Evolutionary conservation across 2,329 filamentous ascomycete genomes (phyloP), one percentile per base, ranked within the genome.

Genomic region (Cryoendolithus antarcticus): DNA sequence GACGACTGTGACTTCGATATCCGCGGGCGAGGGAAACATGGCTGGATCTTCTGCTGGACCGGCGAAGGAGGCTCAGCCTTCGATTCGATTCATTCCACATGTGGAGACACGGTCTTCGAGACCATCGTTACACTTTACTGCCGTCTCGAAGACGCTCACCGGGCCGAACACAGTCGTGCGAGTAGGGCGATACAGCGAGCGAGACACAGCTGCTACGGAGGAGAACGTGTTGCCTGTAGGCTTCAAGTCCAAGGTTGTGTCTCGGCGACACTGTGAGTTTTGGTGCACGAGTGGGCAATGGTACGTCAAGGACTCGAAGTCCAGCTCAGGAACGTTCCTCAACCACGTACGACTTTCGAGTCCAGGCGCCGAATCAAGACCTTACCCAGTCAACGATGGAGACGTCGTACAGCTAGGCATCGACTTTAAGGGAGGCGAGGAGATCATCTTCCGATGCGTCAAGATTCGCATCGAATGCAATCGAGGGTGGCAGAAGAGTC

Each of bases 171-270:
- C 86, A 49, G 67, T 84, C 19, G 91, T 98, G 48, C 81, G 83
- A 37, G 88, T 98, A 9, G 91, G 91, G 9, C 77, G 91, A 37
- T 96, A 95, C 60, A 94, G 86, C 1, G 91, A 98, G 59, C 76
- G 89, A 40, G 91, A 96, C 61, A 83, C 77, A 37, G 77, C 81
- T 1, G 72, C 72, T 19, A 66, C 79, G 19, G 74, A 80, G 6
- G 70, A 76, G 34, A 70, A 76, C 34, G 84, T 86, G 1, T 38
- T 52, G 7, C 84, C 89, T 1, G 85, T 98, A 6, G 91, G 91
- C 21, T 98, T 98, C 71, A 98, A 96, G 69, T 94, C 86, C 52
- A 98, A 98, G 65, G 91, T 98, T 1, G 91, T 98, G 45, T 94
- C 86, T 57, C 75, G 91, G 38, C 81, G 89, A 43, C 91, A 98